Evolutionary conservation across 129 eudicot species (phyloP), one percentile per base, ranked within the genome.

Genomic region (Kitagawia praeruptora): DNA sequence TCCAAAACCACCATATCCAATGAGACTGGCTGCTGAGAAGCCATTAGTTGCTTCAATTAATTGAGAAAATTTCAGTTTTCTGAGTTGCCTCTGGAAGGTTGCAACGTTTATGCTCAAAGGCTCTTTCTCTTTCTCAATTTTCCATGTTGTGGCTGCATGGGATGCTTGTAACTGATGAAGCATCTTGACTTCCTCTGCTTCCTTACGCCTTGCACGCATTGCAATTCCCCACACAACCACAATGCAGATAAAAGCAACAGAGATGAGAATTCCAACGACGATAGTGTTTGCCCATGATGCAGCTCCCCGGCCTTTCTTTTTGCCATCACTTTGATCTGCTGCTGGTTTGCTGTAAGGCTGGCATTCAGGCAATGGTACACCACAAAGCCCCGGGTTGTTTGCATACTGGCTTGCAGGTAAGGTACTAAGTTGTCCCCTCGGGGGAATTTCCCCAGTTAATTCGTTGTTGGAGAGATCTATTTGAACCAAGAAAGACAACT

Each of bases 1-100:
- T 8, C 98, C 98, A 41, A 90, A 93, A 34, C 98, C 98, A 13
- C 98, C 98, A n/a, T 87, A 89, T 2, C 98, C 98, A n/a, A 93
- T 91, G 40, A 93, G 79, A 76, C 96, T 89, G 64, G 85, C 91
- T 13, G 92, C 88, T 18, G 98, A 90, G 86, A 93, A 90, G 13
- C 98, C 98, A 14, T 93, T 89, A 41, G 96, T 91, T 28, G 96
- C 96, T 71, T 93, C 98, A 46, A 46, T 91, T 75, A 93, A 54
- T 45, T 91, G 98, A 1, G 96, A 91, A 81, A 93, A 93, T 77
- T 88, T 93, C 16, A 91, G 89, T 71, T 93, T 93, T 74, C 92
- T 87, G n/a, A 91, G 80, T 44, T 91, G 91, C 54, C 98, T 85
- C 80, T 91, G 96, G 67, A 93, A 93, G 2, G 97, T 91, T 1